Base-by-base conservation (phyloP, 106 monocot genomes). In the Amphibolis antarctica region DNA sequence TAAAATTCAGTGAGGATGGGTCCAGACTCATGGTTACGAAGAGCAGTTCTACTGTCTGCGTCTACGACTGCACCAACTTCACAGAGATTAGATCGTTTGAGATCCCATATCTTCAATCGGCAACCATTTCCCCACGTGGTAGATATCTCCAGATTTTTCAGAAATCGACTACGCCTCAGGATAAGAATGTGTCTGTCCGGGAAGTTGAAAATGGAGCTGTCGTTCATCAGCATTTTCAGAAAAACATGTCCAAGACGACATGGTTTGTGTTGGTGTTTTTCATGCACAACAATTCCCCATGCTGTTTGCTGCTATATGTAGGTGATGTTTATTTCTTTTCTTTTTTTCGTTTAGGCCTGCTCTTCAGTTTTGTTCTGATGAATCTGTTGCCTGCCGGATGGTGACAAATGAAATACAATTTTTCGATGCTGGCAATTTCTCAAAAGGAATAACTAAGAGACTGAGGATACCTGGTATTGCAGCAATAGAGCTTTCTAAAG, bases 401-500 rank as follows among this genome's bases (percentile, higher is more conserved):
- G 78, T 71, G 51, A 90, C 96, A 64, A 96, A 96, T 76, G 96
- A 90, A 63, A 82, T 90, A 66, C 86, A 87, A n/a, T 86, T 90
- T 75, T 86, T 90, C 54, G 84, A 96, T 63, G 67, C 66, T 23
- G 80, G 75, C 44, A 80, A 89, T 70, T 90, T 96, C 65, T 61
- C 82, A 20, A 86, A 82, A 71, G 96, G 86, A 73, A 28, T 79
- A 53, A 29, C 78, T 26, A 67, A 66, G 67, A 86, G 75, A 72
- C 59, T 86, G 55, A 90, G 86, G 63, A 53, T 86, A 42, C 86
- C 89, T 61, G 84, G 86, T 60, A 76, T 96, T 15, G 59, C 74
- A 57, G 74, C 86, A 70, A 46, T 86, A 55, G 80, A 86, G 47
- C 74, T 96, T 44, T 89, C 96, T 58, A 90, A 74, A 58, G 45